These are phyloP conservation scores for Volvariella volvacea DNA, from an alignment of 1,284 basidiomycete species.

Conservation along the genomic window DNA sequence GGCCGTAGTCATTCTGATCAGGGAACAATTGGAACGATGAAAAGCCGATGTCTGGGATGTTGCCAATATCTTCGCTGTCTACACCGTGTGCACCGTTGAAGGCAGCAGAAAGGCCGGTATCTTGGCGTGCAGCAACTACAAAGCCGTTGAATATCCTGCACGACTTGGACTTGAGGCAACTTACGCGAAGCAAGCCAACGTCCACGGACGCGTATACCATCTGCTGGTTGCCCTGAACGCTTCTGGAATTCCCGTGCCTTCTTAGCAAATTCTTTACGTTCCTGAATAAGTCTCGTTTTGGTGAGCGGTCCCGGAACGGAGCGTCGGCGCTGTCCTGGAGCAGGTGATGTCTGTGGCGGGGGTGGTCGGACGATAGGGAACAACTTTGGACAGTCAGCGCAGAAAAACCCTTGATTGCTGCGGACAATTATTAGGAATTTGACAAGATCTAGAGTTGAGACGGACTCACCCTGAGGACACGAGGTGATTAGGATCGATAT, in stretches of 20 bases:
- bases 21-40: slow-evolving; percentile 60
- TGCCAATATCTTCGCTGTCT: slow-evolving; percentile 60
- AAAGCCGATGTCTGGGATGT: slow-evolving; percentile 50
- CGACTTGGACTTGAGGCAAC: slow-evolving; percentile 12
- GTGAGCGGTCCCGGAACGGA: slow-evolving; percentile 31
- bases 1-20: slow-evolving; percentile 50
- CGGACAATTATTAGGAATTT: slow-evolving; percentile 1
- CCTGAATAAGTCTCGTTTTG: slow-evolving; percentile 35
- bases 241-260: slow-evolving; percentile 28
- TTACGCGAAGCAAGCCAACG: slow-evolving; percentile 51
- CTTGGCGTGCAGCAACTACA: slow-evolving; percentile 40
- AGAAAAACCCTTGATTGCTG: slow-evolving; percentile 55
- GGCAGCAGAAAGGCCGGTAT: slow-evolving; percentile 32
- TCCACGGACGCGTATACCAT: slow-evolving; percentile 50
- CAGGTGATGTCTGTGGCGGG: slow-evolving; percentile 31
- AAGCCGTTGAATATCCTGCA: slow-evolving; percentile 4
- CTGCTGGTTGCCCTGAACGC: slow-evolving; percentile 20
- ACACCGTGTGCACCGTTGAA: slow-evolving; percentile 59
- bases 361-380: slow-evolving; percentile 31
- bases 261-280: slow-evolving; percentile 36
- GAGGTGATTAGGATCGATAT: slow-evolving; percentile 57
- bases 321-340: slow-evolving; percentile 30
- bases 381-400: slow-evolving; percentile 48
- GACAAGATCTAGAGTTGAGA: slow-evolving; percentile 3
- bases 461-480: slow-evolving; percentile 49